These are phyloP conservation scores for Crassisporium funariophilum DNA, from an alignment of 768 basidiomycete genomes.

Conservation along the genomic window DNA sequence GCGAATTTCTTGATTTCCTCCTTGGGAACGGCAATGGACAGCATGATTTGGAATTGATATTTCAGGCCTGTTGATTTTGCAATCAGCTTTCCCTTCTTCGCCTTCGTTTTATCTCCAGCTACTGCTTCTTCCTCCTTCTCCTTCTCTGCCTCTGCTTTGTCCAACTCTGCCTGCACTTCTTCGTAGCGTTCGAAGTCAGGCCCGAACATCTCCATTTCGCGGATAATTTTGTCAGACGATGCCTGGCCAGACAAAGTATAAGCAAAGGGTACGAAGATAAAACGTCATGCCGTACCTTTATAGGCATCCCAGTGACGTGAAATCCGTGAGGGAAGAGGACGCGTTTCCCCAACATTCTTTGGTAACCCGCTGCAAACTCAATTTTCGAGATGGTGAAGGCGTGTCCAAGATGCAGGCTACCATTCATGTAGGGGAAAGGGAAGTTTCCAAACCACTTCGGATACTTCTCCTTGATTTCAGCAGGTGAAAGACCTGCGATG, in stretches of 20 bases:
- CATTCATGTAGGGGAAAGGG: slow-evolving; percentile 99
- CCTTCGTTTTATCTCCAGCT: slow-evolving; percentile 66
- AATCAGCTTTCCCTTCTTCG: slow-evolving; percentile 92
- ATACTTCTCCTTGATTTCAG: slow-evolving; percentile 70
- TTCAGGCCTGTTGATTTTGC: slow-evolving; percentile 92
- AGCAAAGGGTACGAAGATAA: not conserved
- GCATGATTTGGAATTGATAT: slow-evolving; percentile 99
- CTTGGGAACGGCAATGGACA: slow-evolving; percentile 87
- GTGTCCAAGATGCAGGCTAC: slow-evolving; percentile 94
- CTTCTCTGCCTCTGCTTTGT: slow-evolving; percentile 46
- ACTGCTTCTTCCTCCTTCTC: slow-evolving; percentile 47
- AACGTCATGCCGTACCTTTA: slow-evolving; percentile 70
- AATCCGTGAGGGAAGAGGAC: slow-evolving; percentile 97
- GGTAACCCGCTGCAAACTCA: slow-evolving; percentile 94
- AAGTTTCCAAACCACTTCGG: slow-evolving; percentile 99
- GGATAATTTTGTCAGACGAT: slow-evolving; percentile 95
- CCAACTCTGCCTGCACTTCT: slow-evolving; percentile 45
- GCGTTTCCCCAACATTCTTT: slow-evolving; percentile 92
- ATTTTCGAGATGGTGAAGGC: slow-evolving; percentile 98
- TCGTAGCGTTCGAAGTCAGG: slow-evolving; percentile 78
- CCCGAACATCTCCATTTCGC: slow-evolving; percentile 97
- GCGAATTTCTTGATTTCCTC: slow-evolving; percentile 95
- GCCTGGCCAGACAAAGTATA: slow-evolving; percentile 52
- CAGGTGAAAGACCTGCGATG: slow-evolving; percentile 59
- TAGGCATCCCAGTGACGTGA: slow-evolving; percentile 98